phyloP scores from a whole-genome alignment of 202 grass and related monocot genomes.

The Schoenoplectus triqueter region DNA sequence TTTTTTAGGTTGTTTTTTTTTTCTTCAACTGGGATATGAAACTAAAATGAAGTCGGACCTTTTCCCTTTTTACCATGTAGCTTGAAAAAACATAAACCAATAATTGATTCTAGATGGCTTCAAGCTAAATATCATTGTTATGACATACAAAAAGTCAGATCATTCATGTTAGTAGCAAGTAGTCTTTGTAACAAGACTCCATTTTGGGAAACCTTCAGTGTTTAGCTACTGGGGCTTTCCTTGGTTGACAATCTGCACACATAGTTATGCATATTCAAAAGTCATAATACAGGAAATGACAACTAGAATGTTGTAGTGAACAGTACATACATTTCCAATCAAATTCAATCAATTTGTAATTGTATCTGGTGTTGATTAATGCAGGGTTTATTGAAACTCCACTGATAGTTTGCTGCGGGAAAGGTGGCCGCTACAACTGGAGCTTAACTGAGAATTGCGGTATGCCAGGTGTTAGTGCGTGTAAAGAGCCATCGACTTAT shows the following conservation, averaged over 20 bases:
- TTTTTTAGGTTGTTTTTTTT: too few species aligned
- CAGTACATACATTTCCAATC: not conserved
- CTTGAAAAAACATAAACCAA: not conserved
- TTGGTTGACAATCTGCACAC: not conserved
- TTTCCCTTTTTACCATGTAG: too few species aligned
- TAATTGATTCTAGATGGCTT: not conserved
- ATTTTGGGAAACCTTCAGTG: not conserved
- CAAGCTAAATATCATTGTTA: not conserved
- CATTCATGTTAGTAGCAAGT: too few species aligned
- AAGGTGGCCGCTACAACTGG: conserved; percentile 37
- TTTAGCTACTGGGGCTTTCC: not conserved
- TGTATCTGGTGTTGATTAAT: conserved; percentile 11
- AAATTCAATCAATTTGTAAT: not conserved
- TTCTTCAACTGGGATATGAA: too few species aligned
- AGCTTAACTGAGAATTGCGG: conserved; percentile 24
- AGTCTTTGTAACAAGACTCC: too few species aligned
- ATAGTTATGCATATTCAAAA: not conserved
- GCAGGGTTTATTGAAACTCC: conserved; percentile 29
- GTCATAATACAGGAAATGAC: not conserved
- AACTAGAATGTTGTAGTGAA: not conserved
- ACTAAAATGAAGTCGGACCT: too few species aligned
- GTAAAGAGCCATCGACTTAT: conserved; percentile 31
- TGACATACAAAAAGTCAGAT: not conserved
- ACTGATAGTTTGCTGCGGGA: conserved; percentile 31
- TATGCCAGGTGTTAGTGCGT: conserved; percentile 12